phyloP scores from a whole-genome alignment of 768 basidiomycete genomes.

The Podaxis mareebaensis region DNA sequence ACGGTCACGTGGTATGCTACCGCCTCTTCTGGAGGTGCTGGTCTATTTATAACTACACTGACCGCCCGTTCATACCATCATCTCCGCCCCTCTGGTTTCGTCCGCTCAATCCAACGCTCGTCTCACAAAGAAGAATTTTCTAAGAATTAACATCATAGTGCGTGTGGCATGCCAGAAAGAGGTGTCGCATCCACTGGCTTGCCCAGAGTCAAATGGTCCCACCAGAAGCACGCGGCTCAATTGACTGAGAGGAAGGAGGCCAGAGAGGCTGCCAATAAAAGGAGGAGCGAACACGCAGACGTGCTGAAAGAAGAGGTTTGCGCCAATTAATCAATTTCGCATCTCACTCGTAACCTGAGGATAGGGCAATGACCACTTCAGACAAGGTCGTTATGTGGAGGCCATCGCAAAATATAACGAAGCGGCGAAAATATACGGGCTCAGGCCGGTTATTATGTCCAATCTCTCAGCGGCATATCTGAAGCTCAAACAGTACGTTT shows the following conservation, averaged over 20 bases:
- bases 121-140: too few relatives aligned
- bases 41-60: neutral
- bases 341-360: neutral
- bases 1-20: neutral
- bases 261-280: neutral
- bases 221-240: neutral
- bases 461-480: conserved; percentile 37
- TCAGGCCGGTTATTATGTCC: conserved; percentile 33
- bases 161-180: neutral
- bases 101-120: too few relatives aligned
- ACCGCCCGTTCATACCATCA: neutral
- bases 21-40: neutral
- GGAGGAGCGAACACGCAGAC: conserved; percentile 13
- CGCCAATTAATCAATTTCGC: neutral
- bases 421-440: conserved; percentile 29
- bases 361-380: conserved; percentile 36
- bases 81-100: too few relatives aligned
- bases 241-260: neutral
- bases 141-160: neutral
- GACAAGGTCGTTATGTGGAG: conserved; percentile 29
- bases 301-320: conserved; percentile 21
- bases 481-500: conserved; percentile 32
- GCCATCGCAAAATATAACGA: conserved; percentile 29
- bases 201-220: neutral
- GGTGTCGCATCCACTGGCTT: neutral